phyloP scores from a whole-genome alignment of 176 grass and related monocot genomes.

The Lolium multiflorum region DNA sequence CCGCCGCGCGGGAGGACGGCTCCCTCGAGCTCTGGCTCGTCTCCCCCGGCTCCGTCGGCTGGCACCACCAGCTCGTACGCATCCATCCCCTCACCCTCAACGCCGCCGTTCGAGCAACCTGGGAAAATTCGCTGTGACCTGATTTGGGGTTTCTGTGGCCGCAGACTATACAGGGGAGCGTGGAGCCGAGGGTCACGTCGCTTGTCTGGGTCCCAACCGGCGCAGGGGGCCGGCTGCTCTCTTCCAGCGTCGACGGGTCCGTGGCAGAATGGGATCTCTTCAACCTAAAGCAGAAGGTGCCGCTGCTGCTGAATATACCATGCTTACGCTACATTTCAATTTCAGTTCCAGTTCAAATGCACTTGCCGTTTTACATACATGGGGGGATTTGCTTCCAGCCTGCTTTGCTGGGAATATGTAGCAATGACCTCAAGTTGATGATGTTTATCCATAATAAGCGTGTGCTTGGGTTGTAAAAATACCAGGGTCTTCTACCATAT shows the following conservation, averaged over 20 bases:
- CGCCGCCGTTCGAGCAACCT: background rate
- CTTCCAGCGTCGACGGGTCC: constrained; percentile 83
- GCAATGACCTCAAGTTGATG: background rate
- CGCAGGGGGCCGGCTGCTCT: constrained; percentile 68
- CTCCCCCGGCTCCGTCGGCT: constrained; percentile 91
- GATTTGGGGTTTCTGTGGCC: constrained; percentile 41
- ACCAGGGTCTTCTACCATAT: background rate
- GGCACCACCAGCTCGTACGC: constrained; percentile 97
- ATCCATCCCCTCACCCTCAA: background rate
- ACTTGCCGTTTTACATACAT: background rate
- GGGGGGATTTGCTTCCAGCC: background rate
- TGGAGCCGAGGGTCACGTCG: constrained; percentile 65
- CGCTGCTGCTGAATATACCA: background rate
- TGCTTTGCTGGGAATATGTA: background rate
- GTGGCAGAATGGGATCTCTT: constrained; percentile 93
- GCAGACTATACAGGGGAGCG: constrained; percentile 84
- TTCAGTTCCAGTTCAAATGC: background rate
- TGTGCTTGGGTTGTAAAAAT: constrained; percentile 6
- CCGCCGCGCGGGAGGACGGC: constrained; percentile 74
- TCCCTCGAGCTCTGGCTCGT: constrained; percentile 97
- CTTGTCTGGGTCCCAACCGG: constrained; percentile 68
- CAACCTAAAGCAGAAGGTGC: constrained; percentile 71
- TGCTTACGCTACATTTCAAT: constrained; percentile 32
- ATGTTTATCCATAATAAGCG: background rate
- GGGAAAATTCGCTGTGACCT: constrained; percentile 23